Conservation (phyloP, 2,329 filamentous ascomycete genomes). For the Ilyonectria destructans region DNA sequence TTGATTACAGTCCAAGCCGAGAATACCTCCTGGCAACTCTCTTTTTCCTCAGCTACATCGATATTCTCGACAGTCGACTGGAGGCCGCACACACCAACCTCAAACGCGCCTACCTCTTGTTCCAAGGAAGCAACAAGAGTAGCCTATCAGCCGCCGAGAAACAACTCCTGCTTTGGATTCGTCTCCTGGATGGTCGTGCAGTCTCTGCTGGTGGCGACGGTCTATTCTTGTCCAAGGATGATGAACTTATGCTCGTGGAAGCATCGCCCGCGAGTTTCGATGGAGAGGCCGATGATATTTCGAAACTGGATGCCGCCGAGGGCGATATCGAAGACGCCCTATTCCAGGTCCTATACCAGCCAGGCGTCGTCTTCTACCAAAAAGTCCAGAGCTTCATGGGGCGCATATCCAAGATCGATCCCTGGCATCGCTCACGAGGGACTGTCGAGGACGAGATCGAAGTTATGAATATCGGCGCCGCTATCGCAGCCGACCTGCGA, state of each 20-base stretch:
- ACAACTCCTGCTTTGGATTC: conserved; percentile 69
- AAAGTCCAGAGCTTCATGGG: conserved; percentile 73
- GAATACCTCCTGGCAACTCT: conserved; percentile 66
- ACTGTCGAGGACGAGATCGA: conserved; percentile 73
- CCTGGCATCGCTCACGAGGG: conserved; percentile 69
- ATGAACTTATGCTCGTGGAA: conserved; percentile 63
- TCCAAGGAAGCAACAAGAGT: conserved; percentile 59
- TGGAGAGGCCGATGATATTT: conserved; percentile 47
- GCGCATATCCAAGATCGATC: conserved; percentile 70
- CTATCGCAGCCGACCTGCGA: conserved; percentile 67
- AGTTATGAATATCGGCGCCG: conserved; percentile 69
- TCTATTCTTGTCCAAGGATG: conserved; percentile 65
- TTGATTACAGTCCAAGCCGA: conserved; percentile 51
- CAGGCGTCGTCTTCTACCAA: conserved; percentile 71
- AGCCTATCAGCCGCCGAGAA: conserved; percentile 60
- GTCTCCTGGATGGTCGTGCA: conserved; percentile 69
- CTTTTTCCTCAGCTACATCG: conserved; percentile 70
- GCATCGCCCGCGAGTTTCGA: conserved; percentile 60
- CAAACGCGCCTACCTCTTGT: conserved; percentile 64
- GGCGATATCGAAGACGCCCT: conserved; percentile 66
- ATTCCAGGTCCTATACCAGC: conserved; percentile 70
- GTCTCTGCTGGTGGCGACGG: conserved; percentile 72
- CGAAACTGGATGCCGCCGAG: conserved; percentile 46
- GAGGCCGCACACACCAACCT: conserved; percentile 66
- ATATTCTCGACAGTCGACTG: conserved; percentile 62